These are phyloP conservation scores for Paecilomyces variotii DNA, from an alignment of 2,329 filamentous ascomycete species.

Conservation along the genomic window DNA sequence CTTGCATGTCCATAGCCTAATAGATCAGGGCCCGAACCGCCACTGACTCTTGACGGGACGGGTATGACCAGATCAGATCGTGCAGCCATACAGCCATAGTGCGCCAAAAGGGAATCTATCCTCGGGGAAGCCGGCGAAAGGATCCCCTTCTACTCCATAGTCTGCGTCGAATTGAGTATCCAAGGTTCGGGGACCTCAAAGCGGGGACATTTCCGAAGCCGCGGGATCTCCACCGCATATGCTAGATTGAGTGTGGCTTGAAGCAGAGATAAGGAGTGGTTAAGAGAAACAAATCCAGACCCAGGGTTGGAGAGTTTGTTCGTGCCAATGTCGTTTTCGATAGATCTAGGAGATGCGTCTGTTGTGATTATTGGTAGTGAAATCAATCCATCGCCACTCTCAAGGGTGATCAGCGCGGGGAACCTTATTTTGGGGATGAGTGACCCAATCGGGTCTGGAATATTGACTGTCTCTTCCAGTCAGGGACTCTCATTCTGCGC, in stretches of 20 bases:
- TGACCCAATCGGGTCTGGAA: neutral
- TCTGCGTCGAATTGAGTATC: neutral
- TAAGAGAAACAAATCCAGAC: too few relatives aligned
- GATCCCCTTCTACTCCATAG: too few relatives aligned
- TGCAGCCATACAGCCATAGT: neutral
- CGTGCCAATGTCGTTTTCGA: neutral
- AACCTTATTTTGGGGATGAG: neutral
- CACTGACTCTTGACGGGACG: neutral
- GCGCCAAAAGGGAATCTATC: neutral
- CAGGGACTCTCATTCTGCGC: neutral
- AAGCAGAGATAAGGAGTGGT: neutral
- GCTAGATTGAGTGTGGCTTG: neutral
- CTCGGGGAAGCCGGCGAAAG: neutral
- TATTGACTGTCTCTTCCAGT: neutral
- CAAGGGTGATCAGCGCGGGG: neutral
- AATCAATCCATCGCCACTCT: neutral
- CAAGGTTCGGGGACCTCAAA: neutral
- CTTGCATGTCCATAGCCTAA: neutral
- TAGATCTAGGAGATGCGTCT: neutral
- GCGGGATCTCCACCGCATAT: neutral
- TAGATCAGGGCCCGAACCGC: neutral
- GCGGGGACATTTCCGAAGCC: neutral
- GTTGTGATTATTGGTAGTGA: neutral
- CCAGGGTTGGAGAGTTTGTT: too few relatives aligned
- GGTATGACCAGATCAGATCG: neutral